Conservation (phyloP, 176 grass and related monocot species). For the Oryza meyeriana region DNA sequence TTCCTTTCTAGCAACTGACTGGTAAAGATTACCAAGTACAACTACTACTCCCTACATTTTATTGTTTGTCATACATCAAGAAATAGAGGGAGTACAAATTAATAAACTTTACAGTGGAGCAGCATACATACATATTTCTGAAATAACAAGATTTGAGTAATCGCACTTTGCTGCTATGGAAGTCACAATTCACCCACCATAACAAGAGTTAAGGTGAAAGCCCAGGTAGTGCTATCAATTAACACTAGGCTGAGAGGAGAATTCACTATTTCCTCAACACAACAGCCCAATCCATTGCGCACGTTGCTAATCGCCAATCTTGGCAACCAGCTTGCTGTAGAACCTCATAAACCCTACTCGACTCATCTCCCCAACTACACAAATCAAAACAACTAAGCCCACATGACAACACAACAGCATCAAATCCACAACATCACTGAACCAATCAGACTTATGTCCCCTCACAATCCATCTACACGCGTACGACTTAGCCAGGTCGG, state of each 20-base stretch:
- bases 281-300: neutral
- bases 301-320: neutral
- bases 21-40: neutral
- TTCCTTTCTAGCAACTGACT: neutral
- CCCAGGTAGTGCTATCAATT: neutral
- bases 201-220: neutral
- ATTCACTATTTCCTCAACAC: neutral
- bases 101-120: neutral
- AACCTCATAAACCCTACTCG: slow-evolving; percentile 32
- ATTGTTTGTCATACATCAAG: too few species aligned
- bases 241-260: neutral
- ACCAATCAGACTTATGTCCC: neutral
- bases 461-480: neutral
- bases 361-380: neutral
- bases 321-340: neutral
- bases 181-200: neutral
- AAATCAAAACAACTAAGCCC: neutral
- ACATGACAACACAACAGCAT: neutral
- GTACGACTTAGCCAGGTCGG: neutral
- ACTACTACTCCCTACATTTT: too few species aligned
- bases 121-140: neutral
- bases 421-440: neutral
- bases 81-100: too few species aligned
- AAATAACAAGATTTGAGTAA: neutral
- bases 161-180: neutral